These are phyloP conservation scores for Phytophthora sojae DNA, from an alignment of 352 stramenopile genomes.

Conservation along the genomic window DNA sequence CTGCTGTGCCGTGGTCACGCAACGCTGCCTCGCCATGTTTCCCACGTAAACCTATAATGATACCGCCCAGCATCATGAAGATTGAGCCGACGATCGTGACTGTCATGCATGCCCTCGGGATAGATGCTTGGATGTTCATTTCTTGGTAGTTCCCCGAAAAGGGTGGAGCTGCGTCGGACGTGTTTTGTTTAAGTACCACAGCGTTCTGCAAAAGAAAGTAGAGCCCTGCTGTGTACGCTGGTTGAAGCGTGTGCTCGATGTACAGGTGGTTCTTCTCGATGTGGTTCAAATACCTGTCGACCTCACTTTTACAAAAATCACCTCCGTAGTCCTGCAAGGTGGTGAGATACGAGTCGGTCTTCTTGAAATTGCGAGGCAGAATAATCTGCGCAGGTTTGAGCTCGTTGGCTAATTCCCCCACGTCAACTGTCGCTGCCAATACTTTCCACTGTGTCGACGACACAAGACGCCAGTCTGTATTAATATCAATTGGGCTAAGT, in stretches of 20 bases:
- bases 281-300: constrained; percentile 14
- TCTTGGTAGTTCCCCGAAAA: constrained; percentile 21
- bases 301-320: background rate
- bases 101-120: constrained; percentile 6
- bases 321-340: background rate
- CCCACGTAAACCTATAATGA: background rate
- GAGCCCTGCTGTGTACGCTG: constrained; percentile 39
- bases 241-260: constrained; percentile 46
- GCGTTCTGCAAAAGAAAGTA: constrained; percentile 49
- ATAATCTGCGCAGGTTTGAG: background rate
- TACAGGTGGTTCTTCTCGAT: constrained; percentile 51
- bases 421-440: constrained; percentile 9
- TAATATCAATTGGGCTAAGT: constrained; percentile 21
- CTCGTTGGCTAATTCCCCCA: background rate
- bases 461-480: background rate
- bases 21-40: background rate
- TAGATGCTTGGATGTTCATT: constrained; percentile 16
- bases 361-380: constrained; percentile 18
- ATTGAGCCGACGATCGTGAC: constrained; percentile 6
- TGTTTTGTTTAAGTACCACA: constrained; percentile 6
- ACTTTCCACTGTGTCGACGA: constrained; percentile 7
- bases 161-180: background rate
- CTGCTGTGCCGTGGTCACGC: background rate
- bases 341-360: background rate
- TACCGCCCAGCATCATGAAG: constrained; percentile 1